Base-by-base conservation (phyloP, 2,329 filamentous ascomycete species). In the Stenocarpella maydis region DNA sequence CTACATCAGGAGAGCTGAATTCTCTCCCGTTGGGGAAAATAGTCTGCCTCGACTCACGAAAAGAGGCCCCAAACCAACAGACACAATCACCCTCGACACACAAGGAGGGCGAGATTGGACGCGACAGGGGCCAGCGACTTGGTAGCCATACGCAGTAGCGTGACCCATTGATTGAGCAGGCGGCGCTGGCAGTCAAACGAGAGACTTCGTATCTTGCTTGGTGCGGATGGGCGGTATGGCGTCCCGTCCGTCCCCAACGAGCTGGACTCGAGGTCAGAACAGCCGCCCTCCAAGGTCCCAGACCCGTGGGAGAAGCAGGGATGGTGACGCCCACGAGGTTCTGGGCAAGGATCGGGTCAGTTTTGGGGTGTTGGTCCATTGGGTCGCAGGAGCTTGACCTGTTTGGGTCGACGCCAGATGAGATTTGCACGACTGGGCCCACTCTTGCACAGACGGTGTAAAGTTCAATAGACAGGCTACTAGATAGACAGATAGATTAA, bases 181-280 rank as follows among this genome's bases (percentile, higher is more conserved):
- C 43, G 19, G 58, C 58, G 58, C 58, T 49, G 58, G 49, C 58
- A 37, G 58, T 43, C 41, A 49, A 37, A 63, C 37, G 31, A n/a
- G 31, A n/a, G 43, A 63, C 58, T 63, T 63, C 58, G 58, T 63
- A 63, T 61, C n/a, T n/a, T n/a, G n/a, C 41, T 61, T 26, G n/a
- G 43, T 34, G 41, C 12, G 28, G 28, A 19, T 34, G 24, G 39
- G 3, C 55, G 41, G 28, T 37, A 49, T 24, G 28, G n/a, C 41
- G 26, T 37, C 41, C 58, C 58, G 28, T 49, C 58, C 58, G 28
- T 49, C 28, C 3, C 58, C 41, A 47, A 12, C n/a, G 28, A 34
- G 58, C 58, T 12, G 28, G 43, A 19, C 58, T 63, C 26, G 41
- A 61, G 19, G 26, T 37, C 41, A 21, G 34, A 47, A 61, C 58